Evolutionary conservation across 2,329 filamentous ascomycete species (phyloP), one percentile per base, ranked within the genome.

Genomic region (Trichophyton verrucosum): DNA sequence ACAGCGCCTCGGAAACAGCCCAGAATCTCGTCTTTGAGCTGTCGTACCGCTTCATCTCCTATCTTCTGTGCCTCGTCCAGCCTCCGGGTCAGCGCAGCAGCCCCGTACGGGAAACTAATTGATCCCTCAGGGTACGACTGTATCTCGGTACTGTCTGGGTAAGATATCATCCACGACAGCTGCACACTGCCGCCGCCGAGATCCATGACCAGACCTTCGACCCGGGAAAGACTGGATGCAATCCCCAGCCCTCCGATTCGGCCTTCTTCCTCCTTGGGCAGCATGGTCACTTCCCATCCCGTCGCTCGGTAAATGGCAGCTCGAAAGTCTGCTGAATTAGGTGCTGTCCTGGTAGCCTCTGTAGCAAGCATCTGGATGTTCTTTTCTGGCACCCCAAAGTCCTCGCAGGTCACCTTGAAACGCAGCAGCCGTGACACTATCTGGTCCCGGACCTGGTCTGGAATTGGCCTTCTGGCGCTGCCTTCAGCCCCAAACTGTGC

Each of bases 191-290:
- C 86, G 46, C 90, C 90, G 40, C 91, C 91, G 1, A 96, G 80
- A 74, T 96, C 91, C 77, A 96, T 88, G 64, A 95, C 89, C 36
- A 96, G 73, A 0, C 89, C 91, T 60, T 83, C 81, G n/a, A 92
- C 83, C 6, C 80, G 72, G 8, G 79, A 78, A 64, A 92, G 85
- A 24, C 85, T 86, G 66, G 88, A 91, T 24, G 89, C 85, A 5
- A 91, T 87, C 1, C 91, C 91, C 78, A 91, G 81, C 2, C 90
- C 88, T 1, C 91, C 91, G 60, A 95, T 84, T 30, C 88, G 77
- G 0, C 89, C 91, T 75, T 96, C 91, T 38, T 91, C 88, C 65
- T 85, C 82, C 60, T 91, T 91, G 0, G 86, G 81, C 11, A 96
- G 77, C 63, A 96, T 79, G 57, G 83, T 80, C 0, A 95, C 87